Conservation (phyloP, 192 early-diverging fungal species). For the Coemansia brasiliensis region DNA sequence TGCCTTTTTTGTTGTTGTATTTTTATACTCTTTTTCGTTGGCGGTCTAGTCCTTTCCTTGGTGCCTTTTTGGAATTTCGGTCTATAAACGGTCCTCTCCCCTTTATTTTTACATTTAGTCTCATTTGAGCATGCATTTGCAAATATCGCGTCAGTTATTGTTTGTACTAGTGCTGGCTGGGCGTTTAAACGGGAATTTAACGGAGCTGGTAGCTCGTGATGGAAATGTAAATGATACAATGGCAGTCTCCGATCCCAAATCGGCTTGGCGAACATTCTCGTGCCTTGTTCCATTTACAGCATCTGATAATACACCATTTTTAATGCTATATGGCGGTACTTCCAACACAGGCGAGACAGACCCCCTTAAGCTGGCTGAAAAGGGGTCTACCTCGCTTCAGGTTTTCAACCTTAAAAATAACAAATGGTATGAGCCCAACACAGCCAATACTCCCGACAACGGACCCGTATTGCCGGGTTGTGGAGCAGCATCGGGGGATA, state of each 20-base stretch:
- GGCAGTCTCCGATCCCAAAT: slow-evolving; percentile 26
- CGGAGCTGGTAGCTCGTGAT: slow-evolving; percentile 16
- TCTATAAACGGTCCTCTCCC: neutral
- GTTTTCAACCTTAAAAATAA: slow-evolving; percentile 46
- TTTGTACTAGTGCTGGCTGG: neutral
- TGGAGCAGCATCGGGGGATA: slow-evolving; percentile 29
- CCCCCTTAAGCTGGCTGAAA: slow-evolving; percentile 27
- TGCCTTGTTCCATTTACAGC: slow-evolving; percentile 52
- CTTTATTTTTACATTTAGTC: neutral
- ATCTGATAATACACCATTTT: slow-evolving; percentile 30
- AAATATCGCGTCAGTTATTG: neutral
- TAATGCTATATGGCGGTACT: slow-evolving; percentile 55
- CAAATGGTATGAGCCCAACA: slow-evolving; percentile 49
- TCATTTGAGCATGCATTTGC: neutral
- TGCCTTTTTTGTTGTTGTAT: neutral
- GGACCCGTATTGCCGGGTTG: slow-evolving; percentile 50
- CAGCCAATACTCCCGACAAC: slow-evolving; percentile 35
- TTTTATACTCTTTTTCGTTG: too few species aligned
- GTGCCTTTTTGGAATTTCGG: neutral
- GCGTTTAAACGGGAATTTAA: neutral
- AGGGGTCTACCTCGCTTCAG: slow-evolving; percentile 26
- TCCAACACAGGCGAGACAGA: slow-evolving; percentile 20
- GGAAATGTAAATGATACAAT: slow-evolving; percentile 38
- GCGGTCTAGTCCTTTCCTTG: too few species aligned
- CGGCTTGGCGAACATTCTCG: slow-evolving; percentile 46